Base-by-base conservation (phyloP, 176 grass and related monocot species). In the Oryza longistaminata region DNA sequence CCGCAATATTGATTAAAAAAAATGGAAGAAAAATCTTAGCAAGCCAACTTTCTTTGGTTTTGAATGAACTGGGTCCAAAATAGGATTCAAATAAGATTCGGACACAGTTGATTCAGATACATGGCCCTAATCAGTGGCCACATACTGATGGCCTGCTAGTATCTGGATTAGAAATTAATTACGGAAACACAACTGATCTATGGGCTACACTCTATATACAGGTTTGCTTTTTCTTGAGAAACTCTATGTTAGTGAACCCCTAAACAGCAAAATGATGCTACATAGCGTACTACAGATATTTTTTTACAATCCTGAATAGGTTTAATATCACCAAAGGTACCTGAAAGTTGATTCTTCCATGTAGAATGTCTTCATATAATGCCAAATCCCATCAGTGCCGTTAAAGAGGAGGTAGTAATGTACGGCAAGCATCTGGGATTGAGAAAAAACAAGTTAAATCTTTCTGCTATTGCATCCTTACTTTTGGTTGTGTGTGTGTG, bases 361-460 rank as follows among this genome's bases (percentile, higher is more conserved):
- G 73, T 94, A 98, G 88, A 95, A 98, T 58, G 83, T 92, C 82
- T 83, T 95, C 91, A 90, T 90, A 78, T 92, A 86, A 90, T 93
- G 77, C 96, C 96, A 98, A 27, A 85, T 87, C 44, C 71, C 87
- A 83, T 98, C 96, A 86, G 89, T 25, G 66, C 96, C 93, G 60
- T 98, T 89, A 92, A 98, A 98, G 52, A 98, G 60, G 78, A 98
- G 87, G 72, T 98, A 98, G 83, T 98, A 98, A 83, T 98, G 96
- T 64, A 95, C 83, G 33, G 88, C 79, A 76, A 98, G 91, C 90
- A 98, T 98, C 96, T 98, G 86, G 9, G n/a, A 87, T 77, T 58
- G 66, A 77, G 31, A 40, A 85, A 78, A 61, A 61, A 61, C 21
- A 61, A 22, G 55, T 61, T 21, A n/a, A 60, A 61, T 9, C 1